These are phyloP conservation scores for Lentinula guzmanii DNA, from an alignment of 768 basidiomycete genomes.

Conservation along the genomic window DNA sequence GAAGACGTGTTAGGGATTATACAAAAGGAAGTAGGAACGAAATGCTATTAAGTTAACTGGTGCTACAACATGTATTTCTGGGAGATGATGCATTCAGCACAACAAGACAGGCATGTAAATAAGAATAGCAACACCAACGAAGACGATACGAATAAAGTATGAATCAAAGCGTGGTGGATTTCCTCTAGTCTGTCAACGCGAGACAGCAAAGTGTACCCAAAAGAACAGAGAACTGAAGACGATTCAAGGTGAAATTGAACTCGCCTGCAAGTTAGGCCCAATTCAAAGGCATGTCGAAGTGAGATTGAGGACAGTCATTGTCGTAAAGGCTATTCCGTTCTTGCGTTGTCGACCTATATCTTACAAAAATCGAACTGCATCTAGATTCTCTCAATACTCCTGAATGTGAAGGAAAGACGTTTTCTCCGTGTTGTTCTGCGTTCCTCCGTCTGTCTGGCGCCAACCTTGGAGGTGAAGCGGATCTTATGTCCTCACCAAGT, in stretches of 20 bases:
- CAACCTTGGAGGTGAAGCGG: neutral
- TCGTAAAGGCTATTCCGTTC: neutral
- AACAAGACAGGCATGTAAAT: too few species aligned
- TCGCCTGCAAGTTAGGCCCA: neutral
- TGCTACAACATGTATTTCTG: too few species aligned
- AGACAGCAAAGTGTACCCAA: neutral
- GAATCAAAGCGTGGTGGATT: too few species aligned
- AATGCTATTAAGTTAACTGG: too few species aligned
- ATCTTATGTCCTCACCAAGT: slow-evolving; percentile 34
- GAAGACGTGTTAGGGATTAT: too few species aligned
- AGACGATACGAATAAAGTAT: too few species aligned
- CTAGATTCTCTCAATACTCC: neutral
- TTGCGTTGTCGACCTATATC: neutral
- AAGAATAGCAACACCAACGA: too few species aligned
- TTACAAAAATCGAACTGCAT: neutral
- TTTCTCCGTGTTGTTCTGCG: neutral
- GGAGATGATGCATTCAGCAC: too few species aligned
- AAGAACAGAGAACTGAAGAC: neutral
- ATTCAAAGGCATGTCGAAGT: neutral
- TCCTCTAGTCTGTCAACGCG: neutral
- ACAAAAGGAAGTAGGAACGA: too few species aligned
- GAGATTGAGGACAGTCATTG: neutral
- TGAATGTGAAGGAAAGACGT: neutral
- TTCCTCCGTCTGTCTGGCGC: neutral
- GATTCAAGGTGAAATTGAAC: neutral